Conservation (phyloP, 2,329 filamentous ascomycete species). For the Xylariaceae sp. region DNA sequence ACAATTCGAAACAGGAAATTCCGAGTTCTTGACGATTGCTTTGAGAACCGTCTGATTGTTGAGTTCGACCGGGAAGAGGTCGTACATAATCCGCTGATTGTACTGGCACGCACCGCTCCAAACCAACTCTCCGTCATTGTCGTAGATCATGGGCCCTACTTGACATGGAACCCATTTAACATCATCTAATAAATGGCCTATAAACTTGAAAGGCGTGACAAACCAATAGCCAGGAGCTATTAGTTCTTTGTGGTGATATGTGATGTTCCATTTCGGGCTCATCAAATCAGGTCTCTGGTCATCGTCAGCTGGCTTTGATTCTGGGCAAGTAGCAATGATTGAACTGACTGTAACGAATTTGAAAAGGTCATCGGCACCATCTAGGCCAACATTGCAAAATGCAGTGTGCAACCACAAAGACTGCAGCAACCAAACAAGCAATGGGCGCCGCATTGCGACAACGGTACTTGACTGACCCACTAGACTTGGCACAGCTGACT, state of each 20-base stretch:
- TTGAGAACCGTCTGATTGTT: background rate
- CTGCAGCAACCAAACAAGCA: background rate
- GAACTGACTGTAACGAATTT: background rate
- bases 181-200: background rate
- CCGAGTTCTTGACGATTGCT: slow-evolving; percentile 22
- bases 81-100: slow-evolving; percentile 2
- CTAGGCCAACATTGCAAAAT: background rate
- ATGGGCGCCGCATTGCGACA: background rate
- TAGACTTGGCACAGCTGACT: too few relatives aligned
- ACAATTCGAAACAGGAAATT: slow-evolving; percentile 5
- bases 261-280: slow-evolving; percentile 1
- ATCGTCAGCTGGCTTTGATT: background rate
- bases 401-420: background rate
- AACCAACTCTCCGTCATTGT: background rate
- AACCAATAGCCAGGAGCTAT: slow-evolving; percentile 1
- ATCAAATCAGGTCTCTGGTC: background rate
- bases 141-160: slow-evolving; percentile 1
- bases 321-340: background rate
- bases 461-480: too few relatives aligned
- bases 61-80: background rate
- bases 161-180: slow-evolving; percentile 1
- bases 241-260: background rate
- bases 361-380: background rate
- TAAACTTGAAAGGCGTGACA: background rate
- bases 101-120: slow-evolving; percentile 3